phyloP scores from a whole-genome alignment of 2,329 filamentous ascomycete genomes.

The Cercospora sojina region DNA sequence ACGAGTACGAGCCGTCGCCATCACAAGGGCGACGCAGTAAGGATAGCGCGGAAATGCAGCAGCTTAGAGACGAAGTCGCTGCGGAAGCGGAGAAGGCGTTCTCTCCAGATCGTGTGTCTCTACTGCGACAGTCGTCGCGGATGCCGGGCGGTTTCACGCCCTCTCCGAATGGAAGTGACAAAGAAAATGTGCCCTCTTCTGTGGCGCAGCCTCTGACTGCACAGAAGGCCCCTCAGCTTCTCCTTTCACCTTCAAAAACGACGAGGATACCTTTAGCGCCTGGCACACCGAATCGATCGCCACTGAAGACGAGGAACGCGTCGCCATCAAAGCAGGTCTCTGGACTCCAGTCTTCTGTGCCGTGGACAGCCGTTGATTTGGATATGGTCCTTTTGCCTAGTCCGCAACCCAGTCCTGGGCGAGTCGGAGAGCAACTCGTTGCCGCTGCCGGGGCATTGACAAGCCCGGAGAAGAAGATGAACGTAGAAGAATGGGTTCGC shows the following conservation, averaged over 20 bases:
- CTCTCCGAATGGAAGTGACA: conserved; percentile 41
- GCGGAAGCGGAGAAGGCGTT: conserved; percentile 18
- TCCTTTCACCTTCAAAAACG: conserved; percentile 36
- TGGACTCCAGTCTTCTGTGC: conserved; percentile 50
- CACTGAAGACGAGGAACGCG: conserved; percentile 20
- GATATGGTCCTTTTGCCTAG: conserved; percentile 64
- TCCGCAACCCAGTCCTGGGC: conserved; percentile 36
- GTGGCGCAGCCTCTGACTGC: conserved; percentile 32
- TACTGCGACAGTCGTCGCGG: conserved; percentile 10
- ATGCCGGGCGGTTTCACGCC: conserved; percentile 25
- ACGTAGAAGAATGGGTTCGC: conserved; percentile 87
- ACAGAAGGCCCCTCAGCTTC: conserved; percentile 32
- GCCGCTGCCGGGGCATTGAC: conserved; percentile 61
- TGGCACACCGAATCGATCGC: conserved; percentile 40
- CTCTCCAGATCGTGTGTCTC: conserved; percentile 15
- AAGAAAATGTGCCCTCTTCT: conserved; percentile 39
- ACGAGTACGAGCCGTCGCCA: conserved; percentile 41
- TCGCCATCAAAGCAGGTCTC: conserved; percentile 50
- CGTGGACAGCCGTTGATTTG: conserved; percentile 75
- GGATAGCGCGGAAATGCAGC: conserved; percentile 26
- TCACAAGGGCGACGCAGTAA: conserved; percentile 30
- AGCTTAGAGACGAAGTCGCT: conserved; percentile 26
- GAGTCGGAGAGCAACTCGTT: conserved; percentile 32
- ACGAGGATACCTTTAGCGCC: conserved; percentile 46
- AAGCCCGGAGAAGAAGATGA: conserved; percentile 82